Percentiles rank a stretch among this genome's conserved stretches.
These are phyloP conservation scores for Didymella lethalis DNA, from an alignment of 2,329 filamentous ascomycete species.

Conservation along the genomic window DNA sequence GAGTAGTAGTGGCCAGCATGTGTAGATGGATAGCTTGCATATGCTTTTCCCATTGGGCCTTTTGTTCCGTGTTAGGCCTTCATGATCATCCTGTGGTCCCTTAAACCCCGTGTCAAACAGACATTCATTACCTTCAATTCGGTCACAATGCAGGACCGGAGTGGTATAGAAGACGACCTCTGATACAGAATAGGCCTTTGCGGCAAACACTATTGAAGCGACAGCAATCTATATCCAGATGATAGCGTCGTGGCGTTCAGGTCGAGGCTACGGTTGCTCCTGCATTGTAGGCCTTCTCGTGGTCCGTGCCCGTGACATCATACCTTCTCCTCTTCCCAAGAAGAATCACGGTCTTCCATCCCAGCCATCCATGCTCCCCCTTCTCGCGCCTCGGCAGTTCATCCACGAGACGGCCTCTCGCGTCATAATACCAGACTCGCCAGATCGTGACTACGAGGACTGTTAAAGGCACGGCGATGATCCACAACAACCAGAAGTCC, in stretches of 20 bases:
- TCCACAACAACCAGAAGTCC: conserved; percentile 45
- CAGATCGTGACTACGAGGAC: conserved; percentile 31
- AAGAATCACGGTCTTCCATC: conserved; percentile 23
- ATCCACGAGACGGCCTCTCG: conserved; percentile 24
- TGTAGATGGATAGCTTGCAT: conserved; percentile 11
- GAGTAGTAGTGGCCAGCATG: neutral
- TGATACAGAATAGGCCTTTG: too few relatives aligned
- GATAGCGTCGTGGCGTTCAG: neutral
- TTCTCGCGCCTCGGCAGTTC: conserved; percentile 7
- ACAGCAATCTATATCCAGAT: neutral
- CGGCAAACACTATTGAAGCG: too few relatives aligned
- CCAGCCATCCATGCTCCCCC: conserved; percentile 16
- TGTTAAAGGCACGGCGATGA: conserved; percentile 37
- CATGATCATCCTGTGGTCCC: neutral
- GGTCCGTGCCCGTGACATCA: neutral
- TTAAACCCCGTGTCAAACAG: too few relatives aligned
- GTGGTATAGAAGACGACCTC: too few relatives aligned
- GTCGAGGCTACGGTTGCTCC: neutral
- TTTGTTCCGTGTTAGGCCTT: neutral
- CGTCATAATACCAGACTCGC: conserved; percentile 36
- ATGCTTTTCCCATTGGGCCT: conserved; percentile 2
- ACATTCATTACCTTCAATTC: too few relatives aligned
- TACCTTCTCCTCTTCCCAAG: neutral
- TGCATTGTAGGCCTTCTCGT: conserved; percentile 6
- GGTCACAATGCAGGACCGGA: too few relatives aligned